phyloP scores from a whole-genome alignment of 1,284 basidiomycete species.

The Heterobasidion occidentale region DNA sequence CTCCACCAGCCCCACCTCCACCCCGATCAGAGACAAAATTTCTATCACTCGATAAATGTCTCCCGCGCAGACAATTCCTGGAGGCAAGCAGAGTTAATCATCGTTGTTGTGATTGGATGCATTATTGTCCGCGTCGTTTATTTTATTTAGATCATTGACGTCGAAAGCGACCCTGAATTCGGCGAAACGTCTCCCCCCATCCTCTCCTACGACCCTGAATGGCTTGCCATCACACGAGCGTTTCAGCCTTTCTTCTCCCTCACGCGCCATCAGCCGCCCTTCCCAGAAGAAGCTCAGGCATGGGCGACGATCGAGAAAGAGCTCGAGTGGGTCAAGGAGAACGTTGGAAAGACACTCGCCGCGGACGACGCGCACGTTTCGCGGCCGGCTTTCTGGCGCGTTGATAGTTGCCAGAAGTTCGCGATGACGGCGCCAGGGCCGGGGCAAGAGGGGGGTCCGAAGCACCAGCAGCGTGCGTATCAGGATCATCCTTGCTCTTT shows the following conservation, averaged over 20 bases:
- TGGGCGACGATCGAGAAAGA: constrained; percentile 55
- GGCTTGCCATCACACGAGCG: constrained; percentile 90
- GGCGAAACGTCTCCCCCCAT: constrained; percentile 21
- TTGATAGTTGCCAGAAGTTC: constrained; percentile 68
- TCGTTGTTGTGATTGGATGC: neutral
- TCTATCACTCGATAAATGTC: constrained; percentile 90
- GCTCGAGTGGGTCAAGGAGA: constrained; percentile 55
- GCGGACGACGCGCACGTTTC: constrained; percentile 19
- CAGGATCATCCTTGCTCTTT: neutral
- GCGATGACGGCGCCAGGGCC: constrained; percentile 66
- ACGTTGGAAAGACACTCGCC: constrained; percentile 33
- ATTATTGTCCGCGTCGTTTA: neutral
- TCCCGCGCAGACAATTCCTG: constrained; percentile 75
- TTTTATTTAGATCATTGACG: constrained; percentile 58
- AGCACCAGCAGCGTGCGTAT: constrained; percentile 39
- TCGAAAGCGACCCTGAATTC: constrained; percentile 28
- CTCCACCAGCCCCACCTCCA: constrained; percentile 23
- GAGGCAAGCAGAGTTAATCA: constrained; percentile 48
- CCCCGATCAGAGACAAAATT: constrained; percentile 58
- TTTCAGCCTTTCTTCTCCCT: constrained; percentile 75
- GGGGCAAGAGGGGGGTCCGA: constrained; percentile 27
- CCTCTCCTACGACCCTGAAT: constrained; percentile 76
- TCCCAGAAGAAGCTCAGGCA: constrained; percentile 48
- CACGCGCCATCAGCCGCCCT: constrained; percentile 35
- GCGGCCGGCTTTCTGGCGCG: constrained; percentile 11